Base-by-base conservation (phyloP, 805 yeast species). In the Zygosaccharomyces kombuchaensis region DNA sequence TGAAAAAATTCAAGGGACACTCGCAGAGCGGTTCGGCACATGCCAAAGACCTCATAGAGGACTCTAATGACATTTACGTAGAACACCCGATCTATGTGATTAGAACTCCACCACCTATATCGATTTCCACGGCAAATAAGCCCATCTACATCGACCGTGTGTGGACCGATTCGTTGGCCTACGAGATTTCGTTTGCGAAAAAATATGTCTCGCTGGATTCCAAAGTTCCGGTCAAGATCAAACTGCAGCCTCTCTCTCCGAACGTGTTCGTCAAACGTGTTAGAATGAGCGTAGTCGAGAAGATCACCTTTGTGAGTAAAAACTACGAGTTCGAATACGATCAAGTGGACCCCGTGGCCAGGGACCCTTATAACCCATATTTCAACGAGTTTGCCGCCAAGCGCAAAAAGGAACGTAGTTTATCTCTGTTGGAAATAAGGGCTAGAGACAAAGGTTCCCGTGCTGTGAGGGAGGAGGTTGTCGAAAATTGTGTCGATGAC, bases 101-200 rank as follows among this genome's bases (percentile, higher is more conserved):
- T 1, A 65, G 77, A 49, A 68, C 69, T 0, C 76, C 76, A 2
- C 76, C 76, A 5, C 54, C 58, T 7, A 50, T 53, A 5, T 70
- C 71, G 1, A 48, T 63, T 1, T 63, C 72, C 0, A 68, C 74
- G 1, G 67, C 68, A 5, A 83, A 84, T 58, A 86, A 84, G 58
- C 88, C 95, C 0, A 76, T 86, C 13, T 84, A 81, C 60, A 87
- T 86, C 29, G 84, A 82, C 59, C 73, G 86, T 50, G 73, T 80
- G 1, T 86, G 93, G 93, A 79, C 80, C 54, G 82, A 84, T 45
- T 63, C 87, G 0, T 64, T 86, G 30, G 80, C 80, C 45, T 86
- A 86, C 63, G 84, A 84, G 52, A 74, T 86, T 12, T 76, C 88
- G 0, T 74, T 86, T 47, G 89, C 90, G 0, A 74, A 74, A 47